Base-by-base conservation (phyloP, 768 basidiomycete genomes). In the Clitopilus passeckerianus region DNA sequence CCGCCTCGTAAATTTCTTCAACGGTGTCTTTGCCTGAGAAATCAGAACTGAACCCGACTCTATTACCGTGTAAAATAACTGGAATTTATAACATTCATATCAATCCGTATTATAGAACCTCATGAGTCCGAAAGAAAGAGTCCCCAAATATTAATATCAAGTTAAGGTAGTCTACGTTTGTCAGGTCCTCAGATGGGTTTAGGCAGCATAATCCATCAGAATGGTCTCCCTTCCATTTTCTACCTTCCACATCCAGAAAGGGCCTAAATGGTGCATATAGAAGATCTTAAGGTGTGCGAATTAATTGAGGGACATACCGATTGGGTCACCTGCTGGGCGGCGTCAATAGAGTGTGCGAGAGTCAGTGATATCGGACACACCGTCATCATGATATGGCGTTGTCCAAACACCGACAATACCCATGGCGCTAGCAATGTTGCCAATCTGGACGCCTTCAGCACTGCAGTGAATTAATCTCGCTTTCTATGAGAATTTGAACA, bases 161-260 rank as follows among this genome's bases (percentile, higher is more conserved):
- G 3, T 3, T 30, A 30, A 30, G 27, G 27, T 30, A 30, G 3
- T 30, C 27, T 30, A 30, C 7, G 7, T 30, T 30, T 30, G 37
- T 41, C 37, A 41, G 5, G 10, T 41, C n/a, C 10, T 41, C 37
- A 41, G 37, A 2, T 2, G 5, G 3, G 5, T 15, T 9, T 53
- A 44, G 22, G 57, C 46, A 24, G 16, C 14, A 34, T 16, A 59
- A 59, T 77, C 74, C 68, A 76, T 73, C 27, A 79, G 65, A 54
- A 75, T 66, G 6, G 68, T 65, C 14, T 74, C 67, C 65, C 69
- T 67, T 56, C 74, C 67, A 9, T 78, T 75, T 16, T 71, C 71
- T 50, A 82, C 81, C 69, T 86, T 87, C 80, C 84, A 87, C 63
- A 89, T 75, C 87, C 86, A 89, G 67, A 88, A 89, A 1, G 88